Evolutionary conservation across 2,329 filamentous ascomycete genomes (phyloP).

Genomic region (Plectosphaerella cucumerina): DNA sequence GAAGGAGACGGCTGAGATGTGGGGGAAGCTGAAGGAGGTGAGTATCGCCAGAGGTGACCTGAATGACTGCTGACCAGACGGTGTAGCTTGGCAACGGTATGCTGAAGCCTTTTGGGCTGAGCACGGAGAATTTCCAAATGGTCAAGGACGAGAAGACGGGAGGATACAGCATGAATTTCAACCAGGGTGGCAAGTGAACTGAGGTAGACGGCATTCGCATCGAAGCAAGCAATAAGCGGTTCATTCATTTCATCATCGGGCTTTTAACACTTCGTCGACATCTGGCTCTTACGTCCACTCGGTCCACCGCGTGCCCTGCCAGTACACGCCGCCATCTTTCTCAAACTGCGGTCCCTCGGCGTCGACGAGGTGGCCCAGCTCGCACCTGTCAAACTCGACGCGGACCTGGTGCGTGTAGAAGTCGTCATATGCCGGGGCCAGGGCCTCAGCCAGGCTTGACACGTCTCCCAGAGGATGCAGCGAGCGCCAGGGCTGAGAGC

Average conservation of each 20-base stretch:
- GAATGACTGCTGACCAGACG: background rate
- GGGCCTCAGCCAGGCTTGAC: slow-evolving; percentile 43
- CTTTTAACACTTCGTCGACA: background rate
- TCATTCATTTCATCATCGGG: background rate
- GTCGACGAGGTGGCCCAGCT: slow-evolving; percentile 48
- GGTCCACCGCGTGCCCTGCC: slow-evolving; percentile 18
- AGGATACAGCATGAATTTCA: slow-evolving; percentile 92
- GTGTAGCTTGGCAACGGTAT: slow-evolving; percentile 78
- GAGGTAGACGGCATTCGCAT: background rate
- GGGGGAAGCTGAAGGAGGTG: slow-evolving; percentile 86
- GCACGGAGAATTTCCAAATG: slow-evolving; percentile 93
- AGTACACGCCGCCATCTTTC: slow-evolving; percentile 17
- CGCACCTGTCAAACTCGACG: slow-evolving; percentile 49
- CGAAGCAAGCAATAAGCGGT: background rate
- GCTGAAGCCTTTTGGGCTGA: slow-evolving; percentile 87
- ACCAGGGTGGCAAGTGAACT: slow-evolving; percentile 27
- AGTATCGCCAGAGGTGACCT: slow-evolving; percentile 22
- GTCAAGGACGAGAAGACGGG: slow-evolving; percentile 84
- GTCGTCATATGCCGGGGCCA: slow-evolving; percentile 39
- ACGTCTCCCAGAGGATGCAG: slow-evolving; percentile 52
- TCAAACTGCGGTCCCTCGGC: slow-evolving; percentile 49
- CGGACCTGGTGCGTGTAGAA: slow-evolving; percentile 47
- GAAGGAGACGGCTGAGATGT: slow-evolving; percentile 91
- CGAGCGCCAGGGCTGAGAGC: slow-evolving; percentile 49
- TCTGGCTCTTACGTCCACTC: slow-evolving; percentile 17